Conservation (phyloP, 2,329 filamentous ascomycete species). For the Alternaria gaisen region DNA sequence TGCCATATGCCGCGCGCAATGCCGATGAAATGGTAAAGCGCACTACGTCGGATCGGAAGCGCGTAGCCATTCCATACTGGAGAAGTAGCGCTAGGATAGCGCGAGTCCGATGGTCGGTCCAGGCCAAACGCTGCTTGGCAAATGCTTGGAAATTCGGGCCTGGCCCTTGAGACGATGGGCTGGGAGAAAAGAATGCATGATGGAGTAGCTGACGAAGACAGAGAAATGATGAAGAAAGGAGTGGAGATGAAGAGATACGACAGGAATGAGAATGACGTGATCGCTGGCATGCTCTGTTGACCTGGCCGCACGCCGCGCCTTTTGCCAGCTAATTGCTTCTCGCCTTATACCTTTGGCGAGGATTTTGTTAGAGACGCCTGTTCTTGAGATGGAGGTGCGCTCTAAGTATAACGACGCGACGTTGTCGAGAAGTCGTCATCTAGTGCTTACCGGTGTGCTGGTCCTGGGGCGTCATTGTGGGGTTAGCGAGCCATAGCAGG, state of each 20-base stretch:
- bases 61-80: slow-evolving; percentile 26
- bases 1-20: slow-evolving; percentile 63
- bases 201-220: neutral
- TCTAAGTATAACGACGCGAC: neutral
- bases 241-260: neutral
- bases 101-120: slow-evolving; percentile 54
- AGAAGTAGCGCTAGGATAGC: slow-evolving; percentile 49
- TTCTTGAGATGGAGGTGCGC: neutral
- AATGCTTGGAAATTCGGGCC: slow-evolving; percentile 54
- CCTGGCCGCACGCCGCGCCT: neutral
- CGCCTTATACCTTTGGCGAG: neutral
- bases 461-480: neutral
- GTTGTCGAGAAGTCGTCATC: neutral
- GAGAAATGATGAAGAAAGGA: neutral
- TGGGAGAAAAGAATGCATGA: neutral
- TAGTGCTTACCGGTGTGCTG: neutral
- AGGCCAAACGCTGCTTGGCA: slow-evolving; percentile 59
- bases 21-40: slow-evolving; percentile 54
- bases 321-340: neutral
- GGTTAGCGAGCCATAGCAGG: neutral
- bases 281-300: neutral
- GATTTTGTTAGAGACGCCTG: neutral
- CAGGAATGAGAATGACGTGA: neutral
- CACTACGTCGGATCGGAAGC: slow-evolving; percentile 24
- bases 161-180: slow-evolving; percentile 40